Conservation (phyloP, 2,329 filamentous ascomycete species). For the Xylariaceae sp. region DNA sequence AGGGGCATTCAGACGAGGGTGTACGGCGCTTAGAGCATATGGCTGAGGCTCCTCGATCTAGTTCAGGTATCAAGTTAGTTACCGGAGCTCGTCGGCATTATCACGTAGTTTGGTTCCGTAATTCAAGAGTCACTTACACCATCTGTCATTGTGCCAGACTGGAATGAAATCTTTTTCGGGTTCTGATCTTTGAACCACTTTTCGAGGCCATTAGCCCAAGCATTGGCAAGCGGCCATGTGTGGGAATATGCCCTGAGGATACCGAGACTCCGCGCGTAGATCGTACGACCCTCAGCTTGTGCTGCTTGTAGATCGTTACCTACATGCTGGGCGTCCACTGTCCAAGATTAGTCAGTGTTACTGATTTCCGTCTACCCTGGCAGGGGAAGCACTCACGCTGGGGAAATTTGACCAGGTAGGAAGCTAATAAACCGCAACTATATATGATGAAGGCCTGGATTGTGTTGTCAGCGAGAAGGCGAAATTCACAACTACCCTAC, state of each 20-base stretch:
- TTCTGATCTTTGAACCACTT: slow-evolving; percentile 45
- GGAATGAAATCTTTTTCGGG: slow-evolving; percentile 37
- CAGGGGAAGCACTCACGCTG: slow-evolving; percentile 36
- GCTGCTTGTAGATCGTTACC: slow-evolving; percentile 39
- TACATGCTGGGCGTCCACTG: slow-evolving; percentile 29
- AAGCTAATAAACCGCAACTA: slow-evolving; percentile 50
- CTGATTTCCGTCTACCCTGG: background rate
- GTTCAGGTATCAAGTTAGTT: slow-evolving; percentile 11
- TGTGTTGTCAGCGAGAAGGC: slow-evolving; percentile 13
- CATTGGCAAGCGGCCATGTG: slow-evolving; percentile 50
- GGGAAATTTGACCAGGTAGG: slow-evolving; percentile 50
- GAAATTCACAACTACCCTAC: background rate
- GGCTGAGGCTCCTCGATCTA: slow-evolving; percentile 27
- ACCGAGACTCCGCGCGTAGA: slow-evolving; percentile 43
- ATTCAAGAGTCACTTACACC: slow-evolving; percentile 34
- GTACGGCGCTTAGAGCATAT: slow-evolving; percentile 26
- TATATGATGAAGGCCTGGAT: slow-evolving; percentile 49
- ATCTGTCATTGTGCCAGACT: slow-evolving; percentile 48
- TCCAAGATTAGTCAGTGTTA: slow-evolving; percentile 10
- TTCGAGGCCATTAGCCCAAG: slow-evolving; percentile 49
- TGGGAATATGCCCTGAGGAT: slow-evolving; percentile 48
- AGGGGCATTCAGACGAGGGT: slow-evolving; percentile 26
- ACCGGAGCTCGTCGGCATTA: background rate
- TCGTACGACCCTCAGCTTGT: slow-evolving; percentile 40
- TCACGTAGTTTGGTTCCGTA: background rate